phyloP scores from a whole-genome alignment of 2,329 filamentous ascomycete species.

The Amylocarpus encephaloides region DNA sequence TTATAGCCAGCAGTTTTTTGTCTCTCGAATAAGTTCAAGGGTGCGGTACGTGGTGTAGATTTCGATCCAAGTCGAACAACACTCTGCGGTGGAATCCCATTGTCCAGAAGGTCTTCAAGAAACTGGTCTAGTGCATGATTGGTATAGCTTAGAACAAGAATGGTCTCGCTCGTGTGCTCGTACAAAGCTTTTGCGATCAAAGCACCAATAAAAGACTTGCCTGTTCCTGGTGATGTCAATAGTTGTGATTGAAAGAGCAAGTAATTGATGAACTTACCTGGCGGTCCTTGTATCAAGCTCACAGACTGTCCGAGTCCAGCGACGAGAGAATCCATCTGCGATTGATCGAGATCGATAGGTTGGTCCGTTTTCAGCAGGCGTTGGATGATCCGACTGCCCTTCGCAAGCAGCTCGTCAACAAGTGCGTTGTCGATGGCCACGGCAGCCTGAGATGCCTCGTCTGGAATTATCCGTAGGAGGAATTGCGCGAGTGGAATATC shows the following conservation, averaged over 20 bases:
- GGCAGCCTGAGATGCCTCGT: conserved; percentile 29
- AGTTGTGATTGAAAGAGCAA: conserved; percentile 4
- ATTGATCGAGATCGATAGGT: conserved; percentile 41
- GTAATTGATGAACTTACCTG: conserved; percentile 34
- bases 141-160: conserved; percentile 60
- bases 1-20: too few relatives aligned
- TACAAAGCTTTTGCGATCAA: conserved; percentile 50
- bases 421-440: too few relatives aligned
- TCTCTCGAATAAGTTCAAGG: conserved; percentile 41
- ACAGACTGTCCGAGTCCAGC: conserved; percentile 45
- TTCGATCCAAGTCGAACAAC: conserved; percentile 55
- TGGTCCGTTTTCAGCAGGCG: too few relatives aligned
- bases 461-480: too few relatives aligned
- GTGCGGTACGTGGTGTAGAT: conserved; percentile 39
- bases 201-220: conserved; percentile 66
- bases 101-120: conserved; percentile 52
- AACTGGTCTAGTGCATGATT: conserved; percentile 61
- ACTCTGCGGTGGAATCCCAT: conserved; percentile 40
- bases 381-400: too few relatives aligned
- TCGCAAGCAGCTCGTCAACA: too few relatives aligned
- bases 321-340: conserved; percentile 50
- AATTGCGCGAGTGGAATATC: conserved; percentile 51
- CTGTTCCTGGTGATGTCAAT: conserved; percentile 43
- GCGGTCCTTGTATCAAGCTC: conserved; percentile 63
- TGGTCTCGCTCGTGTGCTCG: conserved; percentile 39